Evolutionary conservation across 192 early-diverging fungal species (phyloP).

Genomic region (Chytriomyces sp.): DNA sequence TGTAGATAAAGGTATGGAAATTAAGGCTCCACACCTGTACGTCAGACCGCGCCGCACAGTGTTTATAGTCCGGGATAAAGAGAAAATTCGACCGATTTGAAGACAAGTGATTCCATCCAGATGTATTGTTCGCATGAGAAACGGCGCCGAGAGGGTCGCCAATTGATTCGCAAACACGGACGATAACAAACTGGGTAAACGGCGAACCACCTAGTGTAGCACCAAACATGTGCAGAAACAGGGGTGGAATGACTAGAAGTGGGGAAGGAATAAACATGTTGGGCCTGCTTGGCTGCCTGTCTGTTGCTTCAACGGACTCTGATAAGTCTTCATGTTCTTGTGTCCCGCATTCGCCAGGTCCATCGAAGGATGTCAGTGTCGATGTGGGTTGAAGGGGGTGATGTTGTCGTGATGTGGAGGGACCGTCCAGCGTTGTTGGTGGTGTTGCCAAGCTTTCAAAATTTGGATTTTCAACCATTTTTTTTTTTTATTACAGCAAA

Average conservation of each 20-base stretch:
- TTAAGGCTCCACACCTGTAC: constrained; percentile 8
- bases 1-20: too few species aligned
- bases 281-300: too few species aligned
- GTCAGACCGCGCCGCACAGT: constrained; percentile 15
- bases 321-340: too few species aligned
- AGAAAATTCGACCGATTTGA: neutral
- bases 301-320: too few species aligned
- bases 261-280: neutral
- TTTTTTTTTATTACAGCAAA: constrained; percentile 1
- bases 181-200: constrained; percentile 23
- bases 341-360: too few species aligned
- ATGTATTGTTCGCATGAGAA: neutral
- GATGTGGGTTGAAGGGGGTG: neutral
- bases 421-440: neutral
- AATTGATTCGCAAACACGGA: constrained; percentile 12
- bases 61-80: constrained; percentile 7
- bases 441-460: neutral
- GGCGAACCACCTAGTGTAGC: neutral
- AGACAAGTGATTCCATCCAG: neutral
- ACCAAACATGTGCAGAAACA: constrained; percentile 20
- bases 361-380: too few species aligned
- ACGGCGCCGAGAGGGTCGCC: neutral
- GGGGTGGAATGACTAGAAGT: constrained; percentile 11
- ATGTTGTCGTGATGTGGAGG: neutral
- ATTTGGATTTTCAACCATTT: neutral